phyloP scores from a whole-genome alignment of 2,329 filamentous ascomycete species.

The Pseudogymnoascus destructans region DNA sequence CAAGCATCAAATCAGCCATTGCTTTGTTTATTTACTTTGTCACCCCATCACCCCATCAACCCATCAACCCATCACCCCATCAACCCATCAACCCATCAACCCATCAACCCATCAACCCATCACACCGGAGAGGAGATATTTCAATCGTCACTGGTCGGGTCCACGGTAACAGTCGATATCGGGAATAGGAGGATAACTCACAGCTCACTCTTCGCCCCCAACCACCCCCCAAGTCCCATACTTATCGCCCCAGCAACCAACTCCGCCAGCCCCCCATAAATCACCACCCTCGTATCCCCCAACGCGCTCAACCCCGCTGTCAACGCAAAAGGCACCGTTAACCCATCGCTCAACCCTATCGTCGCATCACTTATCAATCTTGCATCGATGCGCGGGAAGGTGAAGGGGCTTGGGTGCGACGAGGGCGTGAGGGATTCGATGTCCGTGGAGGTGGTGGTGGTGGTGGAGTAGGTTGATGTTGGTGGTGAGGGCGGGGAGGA shows the following conservation, averaged over 20 bases:
- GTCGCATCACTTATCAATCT: conserved; percentile 39
- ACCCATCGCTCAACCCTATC: conserved; percentile 47
- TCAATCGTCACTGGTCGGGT: no score
- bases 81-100: no score
- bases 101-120: no score
- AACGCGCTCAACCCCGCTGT: conserved; percentile 42
- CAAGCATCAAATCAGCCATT: background rate
- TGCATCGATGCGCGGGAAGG: conserved; percentile 16
- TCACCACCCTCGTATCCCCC: conserved; percentile 37
- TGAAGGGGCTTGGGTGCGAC: background rate
- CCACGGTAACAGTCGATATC: no score
- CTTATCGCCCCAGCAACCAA: conserved; percentile 47
- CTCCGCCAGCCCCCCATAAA: conserved; percentile 48
- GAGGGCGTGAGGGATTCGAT: background rate
- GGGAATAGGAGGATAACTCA: conserved; percentile 10
- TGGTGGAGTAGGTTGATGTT: background rate
- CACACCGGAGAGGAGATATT: no score
- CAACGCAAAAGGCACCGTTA: conserved; percentile 50
- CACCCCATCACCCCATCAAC: no score
- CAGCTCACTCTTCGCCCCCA: conserved; percentile 38
- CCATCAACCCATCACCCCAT: no score
- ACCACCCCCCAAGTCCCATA: conserved; percentile 48
- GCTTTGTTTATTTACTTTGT: no score
- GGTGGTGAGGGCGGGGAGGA: background rate
- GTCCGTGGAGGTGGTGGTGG: background rate